phyloP scores from a whole-genome alignment of 441 rosid species.

The Pelargonium fulgidum region DNA sequence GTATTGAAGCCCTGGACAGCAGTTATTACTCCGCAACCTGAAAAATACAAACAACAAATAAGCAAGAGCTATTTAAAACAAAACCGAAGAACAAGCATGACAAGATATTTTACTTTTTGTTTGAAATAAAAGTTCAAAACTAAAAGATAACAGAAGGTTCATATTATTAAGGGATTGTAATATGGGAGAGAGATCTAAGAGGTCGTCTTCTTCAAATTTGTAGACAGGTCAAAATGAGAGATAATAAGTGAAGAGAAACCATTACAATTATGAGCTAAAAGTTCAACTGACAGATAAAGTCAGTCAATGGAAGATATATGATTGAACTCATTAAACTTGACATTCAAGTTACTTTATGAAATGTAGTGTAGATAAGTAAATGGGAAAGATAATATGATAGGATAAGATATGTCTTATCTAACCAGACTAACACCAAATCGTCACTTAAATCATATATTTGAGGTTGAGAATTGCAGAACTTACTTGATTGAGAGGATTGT shows the following conservation, averaged over 20 bases:
- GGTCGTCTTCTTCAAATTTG: too few species aligned
- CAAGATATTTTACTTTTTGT: too few species aligned
- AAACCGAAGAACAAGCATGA: background rate
- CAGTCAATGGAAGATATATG: background rate
- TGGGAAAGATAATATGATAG: background rate
- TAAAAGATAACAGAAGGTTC: too few species aligned
- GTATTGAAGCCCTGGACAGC: background rate
- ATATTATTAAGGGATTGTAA: too few species aligned
- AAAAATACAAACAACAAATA: constrained; percentile 14
- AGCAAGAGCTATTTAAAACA: background rate
- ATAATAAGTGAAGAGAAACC: too few species aligned
- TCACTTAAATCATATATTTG: constrained; percentile 1
- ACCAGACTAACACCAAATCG: background rate
- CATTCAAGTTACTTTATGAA: background rate
- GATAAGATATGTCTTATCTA: background rate
- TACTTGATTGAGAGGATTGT: constrained; percentile 95
- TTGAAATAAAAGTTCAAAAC: too few species aligned
- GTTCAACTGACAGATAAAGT: background rate
- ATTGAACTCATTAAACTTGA: background rate
- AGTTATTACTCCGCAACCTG: constrained; percentile 43
- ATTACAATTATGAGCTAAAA: background rate
- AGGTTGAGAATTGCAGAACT: constrained; percentile 4
- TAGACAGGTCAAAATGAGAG: too few species aligned
- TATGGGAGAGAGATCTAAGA: too few species aligned
- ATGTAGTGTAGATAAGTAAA: background rate